A percentile compares a stretch with the other conserved stretches of the same genome.
Evolutionary conservation across 2,329 filamentous ascomycete genomes (phyloP).

Genomic region (Stemphylium beticola): DNA sequence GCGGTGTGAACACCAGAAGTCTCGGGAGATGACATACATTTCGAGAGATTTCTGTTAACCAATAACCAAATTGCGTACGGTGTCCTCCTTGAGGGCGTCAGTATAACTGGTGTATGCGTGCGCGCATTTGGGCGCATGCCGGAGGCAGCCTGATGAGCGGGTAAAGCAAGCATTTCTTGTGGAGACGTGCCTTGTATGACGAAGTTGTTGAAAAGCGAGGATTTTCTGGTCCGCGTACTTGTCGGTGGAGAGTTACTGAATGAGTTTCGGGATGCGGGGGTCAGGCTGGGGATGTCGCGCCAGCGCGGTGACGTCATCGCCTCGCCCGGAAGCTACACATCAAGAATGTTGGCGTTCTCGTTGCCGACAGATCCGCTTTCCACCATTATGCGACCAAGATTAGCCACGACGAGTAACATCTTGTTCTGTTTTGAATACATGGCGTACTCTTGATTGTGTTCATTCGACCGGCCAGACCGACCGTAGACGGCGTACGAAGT

Average conservation of each 20-base stretch:
- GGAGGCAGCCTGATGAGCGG: not conserved
- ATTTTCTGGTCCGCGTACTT: constrained; percentile 16
- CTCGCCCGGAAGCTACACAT: constrained; percentile 22
- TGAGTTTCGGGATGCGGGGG: constrained; percentile 22
- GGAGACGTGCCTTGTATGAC: constrained; percentile 13
- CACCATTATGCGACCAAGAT: no score
- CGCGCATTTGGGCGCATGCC: constrained; percentile 19
- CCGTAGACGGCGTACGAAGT: not conserved
- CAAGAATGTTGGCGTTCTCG: not conserved
- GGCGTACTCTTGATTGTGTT: not conserved
- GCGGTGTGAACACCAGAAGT: constrained; percentile 21
- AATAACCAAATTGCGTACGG: constrained; percentile 20
- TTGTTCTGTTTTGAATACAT: not conserved
- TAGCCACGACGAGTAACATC: not conserved
- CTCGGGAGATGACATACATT: constrained; percentile 42
- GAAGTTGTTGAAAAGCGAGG: not conserved
- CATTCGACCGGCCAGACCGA: not conserved
- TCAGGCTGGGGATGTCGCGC: constrained; percentile 20
- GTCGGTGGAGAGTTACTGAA: constrained; percentile 23
- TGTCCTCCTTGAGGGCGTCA: constrained; percentile 27
- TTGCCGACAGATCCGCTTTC: constrained; percentile 7
- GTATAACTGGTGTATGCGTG: constrained; percentile 16
- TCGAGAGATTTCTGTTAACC: constrained; percentile 15
- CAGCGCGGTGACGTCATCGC: constrained; percentile 31
- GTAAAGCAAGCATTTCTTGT: not conserved